Percentiles rank a stretch among this genome's conserved stretches.
phyloP scores from a whole-genome alignment of 1,284 basidiomycete species.

The Microbotryum saponariae region DNA sequence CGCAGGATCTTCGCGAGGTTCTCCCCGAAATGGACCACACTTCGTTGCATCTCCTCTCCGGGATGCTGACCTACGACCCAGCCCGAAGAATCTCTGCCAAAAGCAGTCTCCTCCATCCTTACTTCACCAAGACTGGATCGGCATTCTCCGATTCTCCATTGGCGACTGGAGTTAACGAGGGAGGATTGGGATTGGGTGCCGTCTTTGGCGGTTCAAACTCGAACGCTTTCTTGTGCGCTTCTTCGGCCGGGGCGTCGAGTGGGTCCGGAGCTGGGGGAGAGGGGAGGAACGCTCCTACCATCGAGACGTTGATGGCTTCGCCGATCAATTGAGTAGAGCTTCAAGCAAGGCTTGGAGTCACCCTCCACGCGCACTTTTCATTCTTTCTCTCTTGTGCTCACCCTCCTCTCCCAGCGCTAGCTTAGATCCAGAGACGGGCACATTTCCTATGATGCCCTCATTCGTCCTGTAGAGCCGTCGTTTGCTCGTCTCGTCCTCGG shows the following conservation, averaged over 20 bases:
- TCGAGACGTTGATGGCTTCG: slow-evolving; percentile 5
- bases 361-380: not conserved
- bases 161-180: no score
- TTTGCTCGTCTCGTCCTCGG: no score
- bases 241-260: not conserved
- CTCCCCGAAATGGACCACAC: slow-evolving; percentile 62
- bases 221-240: slow-evolving; percentile 1
- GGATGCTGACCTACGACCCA: slow-evolving; percentile 82
- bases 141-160: no score
- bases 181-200: no score
- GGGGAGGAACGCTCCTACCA: no score
- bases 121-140: slow-evolving; percentile 47
- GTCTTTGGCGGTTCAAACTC: slow-evolving; percentile 6
- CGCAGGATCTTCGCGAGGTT: slow-evolving; percentile 54
- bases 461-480: no score
- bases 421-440: not conserved
- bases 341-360: no score
- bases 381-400: not conserved
- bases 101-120: slow-evolving; percentile 72
- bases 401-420: not conserved
- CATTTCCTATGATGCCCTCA: no score
- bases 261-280: no score
- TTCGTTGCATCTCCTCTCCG: slow-evolving; percentile 63
- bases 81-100: slow-evolving; percentile 89
- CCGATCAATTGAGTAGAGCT: slow-evolving; percentile 1